Evolutionary conservation across 75 land plant genomes (phyloP).

Genomic region (Pseudotsuga menziesii): DNA sequence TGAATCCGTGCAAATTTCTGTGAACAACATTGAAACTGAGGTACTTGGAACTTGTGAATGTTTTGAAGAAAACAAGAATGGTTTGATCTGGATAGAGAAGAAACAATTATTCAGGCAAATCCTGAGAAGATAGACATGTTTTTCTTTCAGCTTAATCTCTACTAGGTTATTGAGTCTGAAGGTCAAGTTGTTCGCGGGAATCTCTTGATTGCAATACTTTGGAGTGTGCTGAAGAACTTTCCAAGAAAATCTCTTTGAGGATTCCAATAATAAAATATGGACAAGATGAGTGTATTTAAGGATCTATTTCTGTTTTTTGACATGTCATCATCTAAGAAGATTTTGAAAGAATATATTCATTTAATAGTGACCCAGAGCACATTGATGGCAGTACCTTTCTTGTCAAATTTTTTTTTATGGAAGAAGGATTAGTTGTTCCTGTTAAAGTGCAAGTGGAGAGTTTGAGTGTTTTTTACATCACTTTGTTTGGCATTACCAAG

Average conservation of each 20-base stretch:
- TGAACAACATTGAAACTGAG: no score
- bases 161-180: constrained; percentile 8
- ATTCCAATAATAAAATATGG: constrained; percentile 3
- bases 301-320: constrained; percentile 60
- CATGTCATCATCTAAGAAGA: constrained; percentile 19
- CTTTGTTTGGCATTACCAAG: no score
- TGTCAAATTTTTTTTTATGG: constrained; percentile 51
- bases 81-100: constrained; percentile 15
- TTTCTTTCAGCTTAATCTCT: background rate
- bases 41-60: no score
- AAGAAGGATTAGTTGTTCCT: constrained; percentile 70
- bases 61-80: constrained; percentile 36
- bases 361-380: constrained; percentile 36
- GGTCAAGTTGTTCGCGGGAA: constrained; percentile 7
- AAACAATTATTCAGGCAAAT: constrained; percentile 3
- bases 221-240: constrained; percentile 15
- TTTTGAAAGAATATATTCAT: constrained; percentile 49
- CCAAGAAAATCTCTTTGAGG: background rate
- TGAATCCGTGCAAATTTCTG: no score
- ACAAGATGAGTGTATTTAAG: constrained; percentile 12
- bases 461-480: no score
- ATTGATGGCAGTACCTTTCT: constrained; percentile 20
- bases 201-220: constrained; percentile 16
- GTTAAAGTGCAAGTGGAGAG: no score
- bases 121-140: constrained; percentile 13